Percentiles rank a stretch among this genome's conserved stretches.
These are phyloP conservation scores for Sclerotinia minor DNA, from an alignment of 2,329 filamentous ascomycete genomes.

Conservation along the genomic window DNA sequence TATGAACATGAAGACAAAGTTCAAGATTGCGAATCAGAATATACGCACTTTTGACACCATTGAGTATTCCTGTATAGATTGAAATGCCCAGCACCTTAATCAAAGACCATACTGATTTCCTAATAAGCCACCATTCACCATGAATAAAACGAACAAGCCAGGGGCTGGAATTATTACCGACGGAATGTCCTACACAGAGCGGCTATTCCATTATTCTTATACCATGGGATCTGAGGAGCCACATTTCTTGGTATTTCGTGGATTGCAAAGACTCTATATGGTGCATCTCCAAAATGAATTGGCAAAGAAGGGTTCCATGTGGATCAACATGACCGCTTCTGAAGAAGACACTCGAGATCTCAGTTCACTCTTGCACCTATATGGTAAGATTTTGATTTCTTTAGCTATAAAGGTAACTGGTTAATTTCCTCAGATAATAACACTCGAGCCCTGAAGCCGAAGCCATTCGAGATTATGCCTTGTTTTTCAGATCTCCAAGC, in stretches of 20 bases:
- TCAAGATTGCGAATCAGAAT: too few species aligned
- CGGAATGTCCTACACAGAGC: background rate
- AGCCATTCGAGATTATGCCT: conserved; percentile 5
- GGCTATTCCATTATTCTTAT: conserved; percentile 4
- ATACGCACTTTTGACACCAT: too few species aligned
- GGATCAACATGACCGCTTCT: background rate
- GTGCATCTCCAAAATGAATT: background rate
- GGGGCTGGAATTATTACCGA: background rate
- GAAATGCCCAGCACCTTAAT: background rate
- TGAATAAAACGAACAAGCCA: background rate
- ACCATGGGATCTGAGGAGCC: background rate
- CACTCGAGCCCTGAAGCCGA: background rate
- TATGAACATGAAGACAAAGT: too few species aligned
- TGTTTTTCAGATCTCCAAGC: background rate
- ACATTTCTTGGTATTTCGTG: background rate
- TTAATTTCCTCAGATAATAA: background rate
- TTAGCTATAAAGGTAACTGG: background rate
- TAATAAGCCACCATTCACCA: background rate
- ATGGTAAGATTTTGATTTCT: background rate
- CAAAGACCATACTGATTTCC: background rate
- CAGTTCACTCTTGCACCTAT: background rate
- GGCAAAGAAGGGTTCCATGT: background rate
- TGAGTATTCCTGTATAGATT: background rate
- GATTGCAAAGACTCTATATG: conserved; percentile 2
- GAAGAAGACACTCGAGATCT: background rate